Evolutionary conservation across 345 rosid genomes (phyloP), one percentile per base, ranked within the genome.

Genomic region (Geranium rotundifolium): DNA sequence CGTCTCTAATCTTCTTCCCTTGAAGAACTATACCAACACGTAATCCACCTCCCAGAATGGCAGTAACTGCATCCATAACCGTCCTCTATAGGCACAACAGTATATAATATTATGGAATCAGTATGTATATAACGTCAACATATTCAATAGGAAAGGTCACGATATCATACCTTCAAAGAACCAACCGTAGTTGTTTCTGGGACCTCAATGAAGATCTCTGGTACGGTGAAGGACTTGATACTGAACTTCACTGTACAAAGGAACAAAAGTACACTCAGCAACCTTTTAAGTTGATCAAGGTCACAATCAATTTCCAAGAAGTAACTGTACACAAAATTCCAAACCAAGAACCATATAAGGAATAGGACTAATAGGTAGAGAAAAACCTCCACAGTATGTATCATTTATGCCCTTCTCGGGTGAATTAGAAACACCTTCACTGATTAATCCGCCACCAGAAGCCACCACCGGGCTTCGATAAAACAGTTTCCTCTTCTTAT

Each of bases 1-100:
- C 97, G 75, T 95, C 97, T 71, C 89, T 79, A 67, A 95, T 78
- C 75, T 88, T 95, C 85, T 86, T 95, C 69, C 99, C 99, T 59
- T 81, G 86, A 62, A 82, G 80, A 69, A 88, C 77, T 27, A 95
- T 79, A 57, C 97, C 97, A 39, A 95, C 84, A 59, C 66, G 85
- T 67, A 88, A 74, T 68, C 89, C 87, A 62, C 83, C 83, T 66
- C 89, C 89, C 17, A 95, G 85, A 65, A 86, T 80, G 73, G 95
- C 81, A 61, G 76, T 81, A 67, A 95, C 84, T 17, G 95, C 84
- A 70, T 95, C 95, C 82, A 81, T 74, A 56, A 90, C 88, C 13
- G 83, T 82, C 74, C 89, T 85, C 99, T 95, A 67, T 46, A 46
- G 52, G 12, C 52, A 46, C 41, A 46, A 46, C 52, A 46, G 12